Evolutionary conservation across 2,329 filamentous ascomycete species (phyloP), one percentile per base, ranked within the genome.

Genomic region (Aspergillus pseudoterreus): DNA sequence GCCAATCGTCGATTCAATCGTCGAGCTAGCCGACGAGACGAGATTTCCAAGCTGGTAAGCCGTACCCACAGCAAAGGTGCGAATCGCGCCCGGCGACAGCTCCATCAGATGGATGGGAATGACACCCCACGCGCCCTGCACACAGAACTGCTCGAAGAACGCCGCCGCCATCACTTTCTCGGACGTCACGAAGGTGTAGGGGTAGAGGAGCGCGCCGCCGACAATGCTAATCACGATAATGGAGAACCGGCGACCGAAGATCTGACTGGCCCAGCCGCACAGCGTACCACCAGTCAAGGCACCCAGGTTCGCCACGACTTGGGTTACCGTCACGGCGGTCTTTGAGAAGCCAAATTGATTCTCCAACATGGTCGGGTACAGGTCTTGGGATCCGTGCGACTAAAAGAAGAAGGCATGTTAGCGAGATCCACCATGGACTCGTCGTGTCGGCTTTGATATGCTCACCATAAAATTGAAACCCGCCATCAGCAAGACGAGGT

Each of bases 391-490:
- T 49, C 88, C 88, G 65, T 92, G 88, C 15, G 85, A 88, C 70
- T 72, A 41, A 4, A 24, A 2, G 10, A n/a, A 38, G 12, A 38
- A 5, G 22, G 35, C n/a, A 1, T 30, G 27, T 30, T 30, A 30
- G 35, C 14, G 35, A n/a, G 15, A 38, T 38, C 8, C 35, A 38
- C 35, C 8, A n/a, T 4, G 3, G 14, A 11, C 4, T n/a, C 14
- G 35, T 6, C 14, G 35, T 3, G 15, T 17, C 14, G 35, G 35
- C 14, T 38, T 38, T 8, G 35, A 39, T 24, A 12, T 45, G 57
- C 65, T 51, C 59, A 76, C 74, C 87, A 94, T 91, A 66, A 94
- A 95, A 73, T 95, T 95, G 77, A 95, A 94, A 4, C 90, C 90
- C 1, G 89, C 86, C 89, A 95, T 95, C 36, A 95, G 77, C 17